Percentiles rank a stretch among this genome's conserved stretches.
Evolutionary conservation across 305 asterid genomes (phyloP).

Genomic region (Fraxinus ornus): DNA sequence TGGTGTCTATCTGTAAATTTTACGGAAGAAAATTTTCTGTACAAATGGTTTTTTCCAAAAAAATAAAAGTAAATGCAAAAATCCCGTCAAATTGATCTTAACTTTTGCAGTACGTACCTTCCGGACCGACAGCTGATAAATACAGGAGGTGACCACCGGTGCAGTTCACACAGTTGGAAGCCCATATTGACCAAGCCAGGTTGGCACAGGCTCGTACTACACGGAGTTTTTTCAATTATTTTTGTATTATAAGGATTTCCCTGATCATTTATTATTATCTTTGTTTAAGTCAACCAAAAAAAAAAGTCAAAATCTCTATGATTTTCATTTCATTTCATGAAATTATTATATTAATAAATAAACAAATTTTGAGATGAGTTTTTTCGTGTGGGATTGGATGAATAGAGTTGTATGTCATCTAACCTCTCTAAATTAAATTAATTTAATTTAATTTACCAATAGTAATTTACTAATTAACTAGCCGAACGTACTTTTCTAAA

Average conservation of each 20-base stretch:
- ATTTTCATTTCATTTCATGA: not conserved
- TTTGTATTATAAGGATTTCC: not conserved
- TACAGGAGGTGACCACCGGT: not conserved
- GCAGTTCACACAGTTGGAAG: conserved; percentile 4
- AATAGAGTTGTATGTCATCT: not conserved
- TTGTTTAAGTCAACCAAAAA: not conserved
- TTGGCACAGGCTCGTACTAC: not conserved
- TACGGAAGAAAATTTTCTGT: too few species aligned
- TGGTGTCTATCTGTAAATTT: too few species aligned
- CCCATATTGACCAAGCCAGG: conserved; percentile 18
- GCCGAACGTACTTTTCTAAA: not conserved
- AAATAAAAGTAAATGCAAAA: too few species aligned
- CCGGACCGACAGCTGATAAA: conserved; percentile 6
- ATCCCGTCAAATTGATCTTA: too few species aligned
- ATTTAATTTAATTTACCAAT: too few species aligned
- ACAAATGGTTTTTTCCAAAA: too few species aligned
- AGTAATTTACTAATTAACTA: too few species aligned
- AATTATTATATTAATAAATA: not conserved
- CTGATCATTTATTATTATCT: not conserved
- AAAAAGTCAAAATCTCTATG: not conserved
- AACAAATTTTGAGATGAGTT: not conserved
- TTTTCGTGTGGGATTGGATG: not conserved
- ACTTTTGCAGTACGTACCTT: not conserved
- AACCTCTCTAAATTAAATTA: too few species aligned
- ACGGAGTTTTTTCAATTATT: not conserved